Evolutionary conservation across 2,329 filamentous ascomycete species (phyloP).

Genomic region (Magnaporthiopsis incrustans): DNA sequence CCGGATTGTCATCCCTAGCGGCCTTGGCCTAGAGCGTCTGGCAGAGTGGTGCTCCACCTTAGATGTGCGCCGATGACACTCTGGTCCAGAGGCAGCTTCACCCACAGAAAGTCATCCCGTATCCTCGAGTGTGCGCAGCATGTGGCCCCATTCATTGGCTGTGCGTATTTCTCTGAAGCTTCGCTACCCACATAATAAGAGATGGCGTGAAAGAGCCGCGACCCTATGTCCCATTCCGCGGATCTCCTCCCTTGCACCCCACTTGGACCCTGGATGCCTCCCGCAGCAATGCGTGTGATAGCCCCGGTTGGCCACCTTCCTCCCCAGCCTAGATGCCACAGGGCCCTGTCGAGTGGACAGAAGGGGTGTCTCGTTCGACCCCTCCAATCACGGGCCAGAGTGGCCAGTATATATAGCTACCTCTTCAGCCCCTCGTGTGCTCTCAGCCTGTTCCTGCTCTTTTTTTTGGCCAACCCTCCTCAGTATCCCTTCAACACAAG

Average conservation of each 20-base stretch:
- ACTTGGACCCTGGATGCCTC: neutral
- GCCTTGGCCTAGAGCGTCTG: neutral
- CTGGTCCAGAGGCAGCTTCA: neutral
- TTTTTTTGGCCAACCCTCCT: neutral
- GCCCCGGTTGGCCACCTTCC: neutral
- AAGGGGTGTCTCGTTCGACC: neutral
- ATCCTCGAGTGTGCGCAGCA: neutral
- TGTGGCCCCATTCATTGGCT: conserved; percentile 8
- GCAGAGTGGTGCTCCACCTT: neutral
- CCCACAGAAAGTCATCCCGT: too few relatives aligned
- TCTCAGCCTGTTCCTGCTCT: neutral
- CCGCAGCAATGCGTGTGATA: neutral
- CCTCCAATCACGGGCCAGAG: neutral
- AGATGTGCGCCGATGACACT: neutral
- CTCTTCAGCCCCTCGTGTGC: neutral
- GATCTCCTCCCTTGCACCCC: neutral
- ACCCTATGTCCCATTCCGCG: neutral
- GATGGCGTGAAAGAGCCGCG: neutral
- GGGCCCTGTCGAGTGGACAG: neutral
- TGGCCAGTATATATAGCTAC: neutral
- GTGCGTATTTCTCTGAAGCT: neutral
- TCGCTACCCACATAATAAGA: neutral
- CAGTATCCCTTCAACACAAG: conserved; percentile 22
- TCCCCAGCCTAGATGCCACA: neutral
- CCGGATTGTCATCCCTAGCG: neutral